Evolutionary conservation across 169 alveolate genomes (phyloP).

Genomic region (Eimeria zaria): DNA sequence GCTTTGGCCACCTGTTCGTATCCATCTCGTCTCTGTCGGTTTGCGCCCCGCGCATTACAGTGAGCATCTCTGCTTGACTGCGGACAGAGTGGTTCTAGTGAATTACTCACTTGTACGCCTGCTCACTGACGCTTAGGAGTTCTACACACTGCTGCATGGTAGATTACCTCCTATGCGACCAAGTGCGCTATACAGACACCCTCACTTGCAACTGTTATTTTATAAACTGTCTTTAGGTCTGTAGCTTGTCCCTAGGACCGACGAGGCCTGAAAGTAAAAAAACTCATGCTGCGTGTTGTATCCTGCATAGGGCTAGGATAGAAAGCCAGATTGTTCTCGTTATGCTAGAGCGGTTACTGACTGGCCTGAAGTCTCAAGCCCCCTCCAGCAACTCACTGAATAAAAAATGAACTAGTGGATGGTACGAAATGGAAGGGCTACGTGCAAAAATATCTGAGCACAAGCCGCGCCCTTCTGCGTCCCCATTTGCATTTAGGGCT

Average conservation of each 20-base stretch:
- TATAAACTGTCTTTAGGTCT: not conserved
- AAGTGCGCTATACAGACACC: not conserved
- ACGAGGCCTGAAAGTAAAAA: not conserved
- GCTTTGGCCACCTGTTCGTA: not conserved
- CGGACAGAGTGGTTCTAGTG: not conserved
- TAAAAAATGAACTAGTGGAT: not conserved
- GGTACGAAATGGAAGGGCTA: not conserved
- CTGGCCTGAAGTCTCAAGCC: not conserved
- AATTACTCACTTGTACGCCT: not conserved
- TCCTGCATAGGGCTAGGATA: not conserved
- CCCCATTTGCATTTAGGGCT: not conserved
- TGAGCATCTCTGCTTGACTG: not conserved
- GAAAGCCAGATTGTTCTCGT: not conserved
- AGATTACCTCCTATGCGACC: not conserved
- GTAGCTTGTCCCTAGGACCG: not conserved
- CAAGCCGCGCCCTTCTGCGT: not conserved
- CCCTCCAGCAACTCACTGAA: not conserved
- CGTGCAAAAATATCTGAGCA: not conserved
- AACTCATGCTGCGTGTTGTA: not conserved
- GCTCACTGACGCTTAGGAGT: not conserved
- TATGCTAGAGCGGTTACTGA: not conserved
- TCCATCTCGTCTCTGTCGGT: not conserved
- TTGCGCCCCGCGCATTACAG: not conserved
- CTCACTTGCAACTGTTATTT: not conserved
- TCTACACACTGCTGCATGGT: not conserved